Evolutionary conservation across 2,329 filamentous ascomycete species (phyloP).

Genomic region (Trichoderma cornu-damae): DNA sequence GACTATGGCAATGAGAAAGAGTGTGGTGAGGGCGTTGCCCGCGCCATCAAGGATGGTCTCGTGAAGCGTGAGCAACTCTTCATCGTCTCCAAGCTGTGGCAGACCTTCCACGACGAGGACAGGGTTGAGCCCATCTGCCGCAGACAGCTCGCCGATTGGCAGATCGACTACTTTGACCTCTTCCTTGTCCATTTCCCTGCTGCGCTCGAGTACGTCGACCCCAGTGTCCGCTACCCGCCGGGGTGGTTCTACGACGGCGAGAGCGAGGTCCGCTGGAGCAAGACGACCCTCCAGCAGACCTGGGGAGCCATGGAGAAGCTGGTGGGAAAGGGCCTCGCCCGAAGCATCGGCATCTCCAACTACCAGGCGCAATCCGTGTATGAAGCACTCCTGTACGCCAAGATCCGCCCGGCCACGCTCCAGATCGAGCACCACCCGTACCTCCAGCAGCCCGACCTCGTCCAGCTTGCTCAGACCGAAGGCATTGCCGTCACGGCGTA

Average conservation of each 20-base stretch:
- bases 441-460: conserved; percentile 67
- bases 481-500: conserved; percentile 75
- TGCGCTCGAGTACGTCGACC: conserved; percentile 79
- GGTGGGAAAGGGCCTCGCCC: conserved; percentile 62
- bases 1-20: conserved; percentile 83
- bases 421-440: conserved; percentile 92
- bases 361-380: conserved; percentile 74
- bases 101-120: conserved; percentile 79
- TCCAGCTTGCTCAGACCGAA: conserved; percentile 64
- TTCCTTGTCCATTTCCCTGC: conserved; percentile 89
- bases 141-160: conserved; percentile 76
- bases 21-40: conserved; percentile 68
- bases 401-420: conserved; percentile 67
- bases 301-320: conserved; percentile 76
- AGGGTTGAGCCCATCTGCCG: conserved; percentile 69
- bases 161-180: conserved; percentile 83
- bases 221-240: conserved; percentile 70
- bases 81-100: conserved; percentile 91
- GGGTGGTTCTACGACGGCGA: conserved; percentile 66
- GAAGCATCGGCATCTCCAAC: conserved; percentile 76
- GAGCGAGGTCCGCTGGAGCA: conserved; percentile 57
- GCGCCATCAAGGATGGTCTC: conserved; percentile 74
- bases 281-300: conserved; percentile 71
- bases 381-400: conserved; percentile 73
- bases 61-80: conserved; percentile 85